These are phyloP conservation scores for Cyberlindnera meyerae DNA, from an alignment of 805 yeast genomes.

Conservation along the genomic window DNA sequence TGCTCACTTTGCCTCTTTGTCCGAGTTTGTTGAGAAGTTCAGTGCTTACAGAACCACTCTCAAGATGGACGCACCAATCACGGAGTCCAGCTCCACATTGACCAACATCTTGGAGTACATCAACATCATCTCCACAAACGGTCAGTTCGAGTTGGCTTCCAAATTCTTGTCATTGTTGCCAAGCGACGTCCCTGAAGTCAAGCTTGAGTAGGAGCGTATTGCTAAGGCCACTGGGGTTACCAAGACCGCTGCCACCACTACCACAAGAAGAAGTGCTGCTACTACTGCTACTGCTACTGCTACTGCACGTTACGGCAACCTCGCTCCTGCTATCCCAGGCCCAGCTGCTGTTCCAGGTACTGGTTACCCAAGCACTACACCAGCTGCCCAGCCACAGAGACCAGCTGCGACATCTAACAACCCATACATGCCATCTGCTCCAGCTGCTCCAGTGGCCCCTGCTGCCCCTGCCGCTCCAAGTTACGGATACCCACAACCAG, in stretches of 20 bases:
- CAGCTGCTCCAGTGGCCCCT: conserved; percentile 11
- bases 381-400: conserved; percentile 1
- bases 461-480: conserved; percentile 8
- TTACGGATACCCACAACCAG: conserved; percentile 14
- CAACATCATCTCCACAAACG: conserved; percentile 71
- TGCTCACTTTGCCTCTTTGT: conserved; percentile 78
- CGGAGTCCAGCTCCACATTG: conserved; percentile 29
- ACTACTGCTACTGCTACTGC: conserved; percentile 11
- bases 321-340: conserved; percentile 5
- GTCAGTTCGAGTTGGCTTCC: conserved; percentile 77
- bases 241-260: conserved; percentile 14
- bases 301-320: conserved; percentile 18
- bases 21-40: conserved; percentile 78
- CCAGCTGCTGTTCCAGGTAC: conserved; percentile 11
- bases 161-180: conserved; percentile 70
- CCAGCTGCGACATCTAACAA: conserved; percentile 11
- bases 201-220: conserved; percentile 75
- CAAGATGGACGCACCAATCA: conserved; percentile 26
- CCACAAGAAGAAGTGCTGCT: conserved; percentile 16
- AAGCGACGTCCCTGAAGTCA: conserved; percentile 62
- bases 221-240: conserved; percentile 51
- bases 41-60: conserved; percentile 62
- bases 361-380: conserved; percentile 5
- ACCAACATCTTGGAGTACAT: conserved; percentile 76
- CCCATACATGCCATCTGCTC: conserved; percentile 9